Base-by-base conservation (phyloP, 2,329 filamentous ascomycete species). In the Calcarisporium arbuscula region DNA sequence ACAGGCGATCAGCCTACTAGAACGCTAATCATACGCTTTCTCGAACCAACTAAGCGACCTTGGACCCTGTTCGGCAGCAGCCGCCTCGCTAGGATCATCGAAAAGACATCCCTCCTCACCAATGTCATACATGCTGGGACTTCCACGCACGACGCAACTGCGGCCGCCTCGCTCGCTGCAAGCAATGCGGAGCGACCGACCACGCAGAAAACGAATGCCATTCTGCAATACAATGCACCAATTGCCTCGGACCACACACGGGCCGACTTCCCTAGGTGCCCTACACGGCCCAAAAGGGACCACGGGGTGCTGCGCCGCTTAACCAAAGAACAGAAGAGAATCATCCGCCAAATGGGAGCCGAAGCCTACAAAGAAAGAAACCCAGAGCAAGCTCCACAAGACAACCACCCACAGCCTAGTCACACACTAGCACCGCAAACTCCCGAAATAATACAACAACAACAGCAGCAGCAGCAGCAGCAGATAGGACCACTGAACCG, bases 121-220 rank as follows among this genome's bases (percentile, higher is more conserved):
- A 36, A n/a, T 36, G 19, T 18, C 30, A 34, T 8, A 38, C 30
- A 8, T 38, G 36, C 36, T 38, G 26, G 36, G 31, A 38, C 20
- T 31, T 30, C n/a, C 31, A 38, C 20, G 19, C 36, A 6, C 28
- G 23, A 22, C 8, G 34, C 19, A 32, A 4, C 8, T 38, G 31
- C 26, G 28, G 31, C 27, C 25, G 36, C 4, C 14, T 4, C 12
- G 6, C 31, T 2, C 25, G 16, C 15, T 34, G 25, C 17, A 28
- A n/a, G 14, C 32, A 19, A 11, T 34, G 32, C 18, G 25, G 32
- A 14, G 22, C 19, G 25, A 16, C 16, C 12, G 18, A 20, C 17
- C 32, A 28, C 19, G 8, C 12, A 8, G 17, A 8, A 7, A 14
- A 25, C 10, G 18, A 21, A 17, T 34, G 25, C 18, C 5, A 10